Conservation (phyloP, 2,329 filamentous ascomycete genomes). For the Neoscytalidium dimidiatum region DNA sequence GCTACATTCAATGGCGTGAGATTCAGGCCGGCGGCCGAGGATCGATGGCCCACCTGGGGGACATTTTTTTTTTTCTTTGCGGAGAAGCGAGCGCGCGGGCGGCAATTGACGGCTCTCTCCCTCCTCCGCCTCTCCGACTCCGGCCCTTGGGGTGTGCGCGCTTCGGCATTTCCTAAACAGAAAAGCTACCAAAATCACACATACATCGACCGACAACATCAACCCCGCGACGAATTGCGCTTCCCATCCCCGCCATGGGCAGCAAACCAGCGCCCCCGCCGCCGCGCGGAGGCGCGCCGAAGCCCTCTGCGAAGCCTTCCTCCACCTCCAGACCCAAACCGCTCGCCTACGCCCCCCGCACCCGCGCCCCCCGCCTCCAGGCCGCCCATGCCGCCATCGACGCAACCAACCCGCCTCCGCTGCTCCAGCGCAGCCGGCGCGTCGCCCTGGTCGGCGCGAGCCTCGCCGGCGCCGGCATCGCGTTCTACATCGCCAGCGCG, state of each 20-base stretch:
- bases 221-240: background rate
- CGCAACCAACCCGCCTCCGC: background rate
- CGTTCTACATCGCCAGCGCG: slow-evolving; percentile 2
- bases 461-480: background rate
- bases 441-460: slow-evolving; percentile 4
- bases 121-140: background rate
- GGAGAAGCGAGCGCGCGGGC: background rate
- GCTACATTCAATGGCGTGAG: background rate
- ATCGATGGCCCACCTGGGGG: background rate
- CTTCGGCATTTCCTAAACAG: background rate
- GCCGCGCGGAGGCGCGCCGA: background rate
- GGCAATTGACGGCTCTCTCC: background rate
- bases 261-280: slow-evolving; percentile 2
- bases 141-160: background rate
- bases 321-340: background rate
- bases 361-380: background rate
- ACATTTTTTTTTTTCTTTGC: background rate
- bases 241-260: background rate
- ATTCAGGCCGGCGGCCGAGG: background rate
- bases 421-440: background rate
- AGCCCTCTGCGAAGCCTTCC: background rate
- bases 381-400: background rate
- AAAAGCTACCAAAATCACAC: background rate
- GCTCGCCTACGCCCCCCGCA: background rate
- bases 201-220: background rate